Evolutionary conservation across 2,329 filamentous ascomycete species (phyloP).

Genomic region (Dichotomopilus funicola): DNA sequence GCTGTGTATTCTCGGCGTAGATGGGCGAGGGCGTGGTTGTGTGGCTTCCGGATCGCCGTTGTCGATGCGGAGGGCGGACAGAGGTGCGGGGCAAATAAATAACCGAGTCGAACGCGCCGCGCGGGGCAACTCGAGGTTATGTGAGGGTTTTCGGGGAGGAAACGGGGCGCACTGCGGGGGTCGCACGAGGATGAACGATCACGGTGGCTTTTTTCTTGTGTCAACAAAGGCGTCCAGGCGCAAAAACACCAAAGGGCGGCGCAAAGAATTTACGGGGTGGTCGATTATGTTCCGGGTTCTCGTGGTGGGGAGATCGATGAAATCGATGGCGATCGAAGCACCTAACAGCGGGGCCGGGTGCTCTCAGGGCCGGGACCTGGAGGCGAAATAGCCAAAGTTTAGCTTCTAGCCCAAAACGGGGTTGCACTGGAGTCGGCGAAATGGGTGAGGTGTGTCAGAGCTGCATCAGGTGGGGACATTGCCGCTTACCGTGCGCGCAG

Average conservation of each 20-base stretch:
- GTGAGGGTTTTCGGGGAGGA: not conserved
- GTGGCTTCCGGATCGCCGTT: conserved; percentile 8
- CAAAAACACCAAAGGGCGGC: not conserved
- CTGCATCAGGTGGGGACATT: too few relatives aligned
- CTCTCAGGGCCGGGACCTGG: conserved; percentile 3
- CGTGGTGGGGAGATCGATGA: not conserved
- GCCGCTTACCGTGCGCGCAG: too few relatives aligned
- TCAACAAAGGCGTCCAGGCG: too few relatives aligned
- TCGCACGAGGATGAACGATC: not conserved
- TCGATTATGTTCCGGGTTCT: not conserved
- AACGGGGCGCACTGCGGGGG: not conserved
- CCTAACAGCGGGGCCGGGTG: conserved; percentile 5
- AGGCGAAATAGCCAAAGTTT: conserved; percentile 8
- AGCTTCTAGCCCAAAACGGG: not conserved
- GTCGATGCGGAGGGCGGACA: not conserved
- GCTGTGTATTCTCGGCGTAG: conserved; percentile 3
- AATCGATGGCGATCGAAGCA: not conserved
- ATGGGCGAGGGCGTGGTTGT: not conserved
- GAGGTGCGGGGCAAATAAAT: conserved; percentile 5
- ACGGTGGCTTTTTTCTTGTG: not conserved
- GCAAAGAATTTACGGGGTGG: not conserved
- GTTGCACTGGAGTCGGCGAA: not conserved
- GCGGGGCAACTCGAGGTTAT: not conserved
- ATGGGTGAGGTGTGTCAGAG: not conserved
- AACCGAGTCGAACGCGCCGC: not conserved